A percentile compares a stretch with the other conserved stretches of the same genome.
phyloP scores from a whole-genome alignment of 139 green algal species.

The Tetraselmis striata region DNA sequence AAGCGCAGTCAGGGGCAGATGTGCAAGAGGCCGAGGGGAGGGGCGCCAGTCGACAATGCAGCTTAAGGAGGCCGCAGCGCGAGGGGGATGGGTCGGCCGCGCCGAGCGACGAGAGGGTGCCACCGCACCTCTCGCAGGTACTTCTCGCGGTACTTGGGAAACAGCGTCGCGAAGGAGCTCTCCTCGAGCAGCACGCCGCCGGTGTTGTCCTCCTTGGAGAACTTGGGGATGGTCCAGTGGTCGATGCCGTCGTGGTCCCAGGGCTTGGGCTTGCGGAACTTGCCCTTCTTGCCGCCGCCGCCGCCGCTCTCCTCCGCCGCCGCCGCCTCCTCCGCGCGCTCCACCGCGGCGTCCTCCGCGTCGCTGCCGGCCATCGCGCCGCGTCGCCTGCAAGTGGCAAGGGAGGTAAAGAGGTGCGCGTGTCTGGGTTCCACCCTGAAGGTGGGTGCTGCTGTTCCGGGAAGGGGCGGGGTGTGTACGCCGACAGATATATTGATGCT shows the following conservation, averaged over 20 bases:
- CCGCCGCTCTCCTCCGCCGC: background rate
- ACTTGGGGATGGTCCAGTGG: constrained; percentile 78
- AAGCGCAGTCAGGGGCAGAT: background rate
- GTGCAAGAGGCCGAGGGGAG: no score
- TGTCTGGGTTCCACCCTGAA: no score
- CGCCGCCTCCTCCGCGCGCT: background rate
- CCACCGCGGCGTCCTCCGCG: background rate
- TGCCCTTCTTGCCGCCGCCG: constrained; percentile 13
- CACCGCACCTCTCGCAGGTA: constrained; percentile 88
- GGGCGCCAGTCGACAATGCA: no score
- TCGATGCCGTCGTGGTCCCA: constrained; percentile 96
- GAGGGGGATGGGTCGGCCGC: background rate
- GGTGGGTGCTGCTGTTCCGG: no score
- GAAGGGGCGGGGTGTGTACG: no score
- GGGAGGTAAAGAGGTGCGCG: no score
- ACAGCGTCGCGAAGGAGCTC: constrained; percentile 93
- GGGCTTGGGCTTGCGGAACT: constrained; percentile 83
- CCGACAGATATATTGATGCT: no score
- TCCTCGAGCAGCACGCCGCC: constrained; percentile 84
- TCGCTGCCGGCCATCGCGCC: background rate
- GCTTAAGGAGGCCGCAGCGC: no score
- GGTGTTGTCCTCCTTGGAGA: constrained; percentile 86
- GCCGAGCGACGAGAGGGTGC: constrained; percentile 8
- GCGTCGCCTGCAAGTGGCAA: no score
- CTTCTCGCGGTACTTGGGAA: constrained; percentile 98